Evolutionary conservation across 768 basidiomycete genomes (phyloP).

Genomic region (Kwoniella sp.): DNA sequence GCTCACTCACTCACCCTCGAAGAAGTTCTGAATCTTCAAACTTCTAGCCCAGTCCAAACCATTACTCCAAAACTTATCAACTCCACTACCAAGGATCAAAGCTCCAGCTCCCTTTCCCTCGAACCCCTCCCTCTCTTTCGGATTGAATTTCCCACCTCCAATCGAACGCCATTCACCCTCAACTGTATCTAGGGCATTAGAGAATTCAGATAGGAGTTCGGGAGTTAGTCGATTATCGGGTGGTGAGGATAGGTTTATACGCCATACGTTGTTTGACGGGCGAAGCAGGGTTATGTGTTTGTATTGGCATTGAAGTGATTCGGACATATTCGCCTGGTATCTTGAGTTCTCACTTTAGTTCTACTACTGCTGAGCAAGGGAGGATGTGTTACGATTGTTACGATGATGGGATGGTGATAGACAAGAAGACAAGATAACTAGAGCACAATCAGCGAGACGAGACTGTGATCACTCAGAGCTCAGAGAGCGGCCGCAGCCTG

Average conservation of each 20-base stretch:
- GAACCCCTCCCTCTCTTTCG: conserved; percentile 31
- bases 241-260: conserved; percentile 48
- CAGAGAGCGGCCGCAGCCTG: no score
- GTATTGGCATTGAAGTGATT: neutral
- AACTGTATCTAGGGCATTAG: conserved; percentile 50
- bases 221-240: conserved; percentile 57
- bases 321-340: no score
- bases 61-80: conserved; percentile 55
- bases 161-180: conserved; percentile 53
- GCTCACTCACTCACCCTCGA: conserved; percentile 40
- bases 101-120: conserved; percentile 45
- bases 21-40: conserved; percentile 53
- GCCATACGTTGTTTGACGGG: conserved; percentile 41
- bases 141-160: conserved; percentile 35
- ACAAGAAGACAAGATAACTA: no score
- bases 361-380: no score
- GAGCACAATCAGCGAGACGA: no score
- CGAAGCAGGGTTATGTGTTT: conserved; percentile 34
- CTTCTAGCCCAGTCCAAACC: conserved; percentile 55
- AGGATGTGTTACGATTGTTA: no score
- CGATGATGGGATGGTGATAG: no score
- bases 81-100: conserved; percentile 48
- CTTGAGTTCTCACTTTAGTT: no score
- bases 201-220: conserved; percentile 46
- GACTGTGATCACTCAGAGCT: no score